Evolutionary conservation across 164 flowering plant genomes (phyloP), one percentile per base, ranked within the genome.

Genomic region (Dillenia turbinata): DNA sequence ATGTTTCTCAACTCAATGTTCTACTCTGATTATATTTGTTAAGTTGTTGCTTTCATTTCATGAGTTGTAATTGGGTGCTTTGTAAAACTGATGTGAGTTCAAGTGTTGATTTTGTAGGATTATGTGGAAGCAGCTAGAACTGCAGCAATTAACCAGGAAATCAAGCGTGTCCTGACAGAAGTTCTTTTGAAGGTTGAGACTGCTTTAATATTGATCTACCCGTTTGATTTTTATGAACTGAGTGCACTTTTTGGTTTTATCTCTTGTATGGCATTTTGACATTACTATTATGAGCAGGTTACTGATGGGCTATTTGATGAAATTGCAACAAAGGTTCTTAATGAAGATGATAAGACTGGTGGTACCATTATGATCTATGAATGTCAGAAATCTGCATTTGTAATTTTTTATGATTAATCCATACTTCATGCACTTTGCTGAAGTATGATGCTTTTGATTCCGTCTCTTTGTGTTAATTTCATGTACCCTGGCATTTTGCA

Each of bases 271-370:
- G 19, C 49, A 44, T 76, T 44, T 61, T 76, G 45, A 67, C 19
- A 15, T 54, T 46, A 10, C 65, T 57, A 60, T 67, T 61, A 50
- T 70, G 54, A 57, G 54, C 79, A 94, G 98, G 98, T 91, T 16
- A 94, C 98, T 58, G 97, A 86, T 77, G 95, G 91, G 60, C 80
- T 94, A n/a, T 89, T 94, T 86, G 97, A 87, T 83, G 98, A 94
- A 70, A 94, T 94, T 74, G 98, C 97, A 10, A 86, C 87, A 10
- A 89, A 79, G 69, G 96, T 94, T 79, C 78, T 94, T 10, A 71
- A 51, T 71, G 98, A 90, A 78, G 91, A 82, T 66, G 87, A 78
- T 75, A 54, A 52, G 10, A 75, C 65, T 60, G 86, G 85, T 72
- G 95, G 98, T 93, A 62, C 62, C 43, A 2, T 17, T 44, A 5